These are phyloP conservation scores for Polyplosphaeria fusca DNA, from an alignment of 495 filamentous ascomycete genomes.

Conservation along the genomic window DNA sequence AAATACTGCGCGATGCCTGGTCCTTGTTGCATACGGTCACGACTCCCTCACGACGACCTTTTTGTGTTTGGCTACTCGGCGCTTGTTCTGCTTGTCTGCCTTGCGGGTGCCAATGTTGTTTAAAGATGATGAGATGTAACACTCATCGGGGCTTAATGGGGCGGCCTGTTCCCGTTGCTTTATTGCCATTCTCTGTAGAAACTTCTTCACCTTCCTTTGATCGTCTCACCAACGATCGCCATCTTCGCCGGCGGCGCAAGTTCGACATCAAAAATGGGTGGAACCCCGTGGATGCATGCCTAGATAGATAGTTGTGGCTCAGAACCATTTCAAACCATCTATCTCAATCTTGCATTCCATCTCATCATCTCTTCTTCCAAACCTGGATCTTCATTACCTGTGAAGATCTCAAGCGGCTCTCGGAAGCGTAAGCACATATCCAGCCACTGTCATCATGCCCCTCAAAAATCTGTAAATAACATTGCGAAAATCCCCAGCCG, in stretches of 20 bases:
- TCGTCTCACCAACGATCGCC: neutral
- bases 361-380: neutral
- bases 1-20: too few species aligned
- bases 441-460: too few species aligned
- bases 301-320: constrained; percentile 6
- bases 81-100: too few species aligned
- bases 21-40: neutral
- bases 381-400: neutral
- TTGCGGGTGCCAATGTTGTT: too few species aligned
- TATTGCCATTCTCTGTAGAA: constrained; percentile 13
- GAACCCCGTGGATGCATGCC: neutral
- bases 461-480: too few species aligned
- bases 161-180: too few species aligned
- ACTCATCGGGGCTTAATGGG: constrained; percentile 1
- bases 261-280: too few species aligned
- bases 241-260: neutral
- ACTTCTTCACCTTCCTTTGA: constrained; percentile 20
- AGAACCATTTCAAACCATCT: constrained; percentile 3
- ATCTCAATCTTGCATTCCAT: neutral
- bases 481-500: too few species aligned
- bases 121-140: too few species aligned
- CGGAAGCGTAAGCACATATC: too few species aligned
- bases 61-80: neutral
- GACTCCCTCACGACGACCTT: neutral
- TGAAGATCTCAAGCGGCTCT: too few species aligned